Evolutionary conservation across 1,284 basidiomycete species (phyloP).

Genomic region (Singerocomus inundabilis): DNA sequence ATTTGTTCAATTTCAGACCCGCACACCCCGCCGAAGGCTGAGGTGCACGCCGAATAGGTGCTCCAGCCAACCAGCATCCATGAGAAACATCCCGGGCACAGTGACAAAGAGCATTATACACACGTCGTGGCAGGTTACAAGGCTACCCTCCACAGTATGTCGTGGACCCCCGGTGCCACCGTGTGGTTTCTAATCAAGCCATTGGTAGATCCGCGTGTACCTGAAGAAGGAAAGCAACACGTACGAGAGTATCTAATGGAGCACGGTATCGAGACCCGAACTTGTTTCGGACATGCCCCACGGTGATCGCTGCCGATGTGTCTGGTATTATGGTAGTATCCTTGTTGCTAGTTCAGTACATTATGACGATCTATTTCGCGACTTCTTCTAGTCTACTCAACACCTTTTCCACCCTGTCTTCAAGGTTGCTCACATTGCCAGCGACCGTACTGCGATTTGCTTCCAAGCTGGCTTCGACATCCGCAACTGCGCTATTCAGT

Average conservation of each 20-base stretch:
- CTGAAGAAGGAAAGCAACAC: conserved; percentile 49
- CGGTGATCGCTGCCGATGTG: not conserved
- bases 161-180: not conserved
- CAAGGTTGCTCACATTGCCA: conserved; percentile 69
- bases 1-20: conserved; percentile 32
- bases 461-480: conserved; percentile 73
- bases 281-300: not conserved
- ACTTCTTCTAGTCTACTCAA: conserved; percentile 28
- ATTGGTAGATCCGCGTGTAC: conserved; percentile 39
- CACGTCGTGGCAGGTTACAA: conserved; percentile 49
- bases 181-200: not conserved
- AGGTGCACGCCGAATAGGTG: conserved; percentile 48
- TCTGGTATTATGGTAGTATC: conserved; percentile 1
- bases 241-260: conserved; percentile 43
- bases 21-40: conserved; percentile 45
- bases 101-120: conserved; percentile 39
- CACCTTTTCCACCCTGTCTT: conserved; percentile 31
- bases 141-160: conserved; percentile 46
- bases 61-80: conserved; percentile 38
- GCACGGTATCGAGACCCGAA: conserved; percentile 22
- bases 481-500: conserved; percentile 64
- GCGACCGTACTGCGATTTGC: conserved; percentile 74
- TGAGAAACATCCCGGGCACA: conserved; percentile 29
- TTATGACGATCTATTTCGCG: conserved; percentile 9
- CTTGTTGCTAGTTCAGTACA: not conserved